Evolutionary conservation across 176 grass and related monocot genomes (phyloP), one percentile per base, ranked within the genome.

Genomic region (Aegilops speltoides): DNA sequence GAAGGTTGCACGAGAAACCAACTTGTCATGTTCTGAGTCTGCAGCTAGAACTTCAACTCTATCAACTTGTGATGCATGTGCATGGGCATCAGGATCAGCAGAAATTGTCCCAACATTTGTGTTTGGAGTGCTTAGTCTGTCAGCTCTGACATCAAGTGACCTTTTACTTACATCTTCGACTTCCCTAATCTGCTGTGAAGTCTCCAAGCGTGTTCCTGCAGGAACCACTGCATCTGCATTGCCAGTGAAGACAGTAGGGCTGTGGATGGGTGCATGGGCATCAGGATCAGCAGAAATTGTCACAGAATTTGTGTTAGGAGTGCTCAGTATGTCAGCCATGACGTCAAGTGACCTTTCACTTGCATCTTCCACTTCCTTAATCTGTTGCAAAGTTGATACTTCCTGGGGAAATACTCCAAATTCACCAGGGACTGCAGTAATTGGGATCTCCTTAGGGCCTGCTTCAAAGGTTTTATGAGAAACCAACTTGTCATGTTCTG

Each of bases 1-100:
- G 61, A 87, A 76, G 69, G 84, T 83, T 82, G 70, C 81, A 74
- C 86, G 89, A 90, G 71, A 86, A 87, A 62, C 40, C 64, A 16
- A 24, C 37, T 59, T 87, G 41, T 76, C 73, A 63, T 57, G 11
- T 54, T 84, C 31, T 34, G 61, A 82, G 33, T 43, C 74, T 31
- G 22, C 79, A 73, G 23, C 52, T 85, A 66, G 31, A 38, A 68
- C 70, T 52, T 79, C 38, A 43, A 20, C 75, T 84, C 43, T 78
- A 57, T 85, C 33, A 43, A 71, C 54, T 79, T 41, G 78, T 38
- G 62, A 62, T 61, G 41, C 57, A 50, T 82, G 37, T 6, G 43
- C 20, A 59, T 59, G 19, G 19, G 20, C 29, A 82, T 48, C 74
- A 45, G 24, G 9, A 73, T 83, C 65, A 72, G 75, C 16, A 78